Evolutionary conservation across 1,284 basidiomycete species (phyloP), one percentile per base, ranked within the genome.

Genomic region (Porodaedalea pini): DNA sequence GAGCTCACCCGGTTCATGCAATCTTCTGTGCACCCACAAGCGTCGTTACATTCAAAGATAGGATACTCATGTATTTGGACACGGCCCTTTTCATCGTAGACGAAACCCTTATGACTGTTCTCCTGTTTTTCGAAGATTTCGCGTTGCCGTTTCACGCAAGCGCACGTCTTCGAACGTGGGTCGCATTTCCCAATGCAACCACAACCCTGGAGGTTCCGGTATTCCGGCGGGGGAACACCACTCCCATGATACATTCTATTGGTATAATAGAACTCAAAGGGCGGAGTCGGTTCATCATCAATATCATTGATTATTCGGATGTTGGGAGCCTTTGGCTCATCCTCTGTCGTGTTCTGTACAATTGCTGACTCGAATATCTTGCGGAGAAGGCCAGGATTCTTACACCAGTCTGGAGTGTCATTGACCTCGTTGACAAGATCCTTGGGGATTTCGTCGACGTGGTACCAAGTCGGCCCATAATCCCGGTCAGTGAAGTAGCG

Each of bases 1-100:
- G 8, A 3, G 71, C 81, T 62, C 64, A 94, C 93, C 66, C 92
- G 74, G 70, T 96, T 96, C 50, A 73, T 75, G 68, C 94, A 97
- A 43, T 86, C 81, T 0, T 88, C 84, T 2, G 84, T 83, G 70
- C 94, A 97, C 0, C 79, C 77, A 68, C 94, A 97, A 13, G 83
- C 73, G 43, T 81, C 83, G 65, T 94, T 92, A 69, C 94, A 97
- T 70, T 96, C 94, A 66, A 90, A 92, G 34, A 95, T 85, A 0
- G 92, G 86, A 54, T 81, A 80, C 5, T 71, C 66, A 1, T 45
- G 21, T 17, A 63, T 51, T 63, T 78, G 81, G 34, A 92, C 65
- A 23, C 70, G 69, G 8, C 86, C 85, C 56, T 75, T 75, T 51
- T 70, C 69, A 61, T 88, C 79, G 66, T 92, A 94, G 15, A 81